A percentile compares a stretch with the other conserved stretches of the same genome.
Conservation (phyloP, 768 basidiomycete genomes). For the Fomitopsis serialis region DNA sequence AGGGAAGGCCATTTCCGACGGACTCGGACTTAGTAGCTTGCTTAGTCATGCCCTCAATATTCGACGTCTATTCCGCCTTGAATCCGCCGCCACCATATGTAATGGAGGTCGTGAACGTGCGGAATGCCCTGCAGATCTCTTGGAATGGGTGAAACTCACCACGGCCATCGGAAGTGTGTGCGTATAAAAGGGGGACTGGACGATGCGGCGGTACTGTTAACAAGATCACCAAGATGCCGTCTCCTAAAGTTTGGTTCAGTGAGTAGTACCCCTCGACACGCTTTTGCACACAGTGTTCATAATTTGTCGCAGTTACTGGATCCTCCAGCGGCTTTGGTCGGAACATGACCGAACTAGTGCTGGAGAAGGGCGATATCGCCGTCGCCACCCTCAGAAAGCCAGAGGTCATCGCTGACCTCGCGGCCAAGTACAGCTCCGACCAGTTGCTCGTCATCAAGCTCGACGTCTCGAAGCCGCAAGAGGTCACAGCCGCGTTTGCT, state of each 20-base stretch:
- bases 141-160: no score
- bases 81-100: no score
- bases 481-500: slow-evolving; percentile 11
- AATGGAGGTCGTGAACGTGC: no score
- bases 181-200: no score
- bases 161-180: no score
- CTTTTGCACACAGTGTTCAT: neutral
- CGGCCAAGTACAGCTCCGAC: slow-evolving; percentile 6
- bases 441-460: slow-evolving; percentile 17
- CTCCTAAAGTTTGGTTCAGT: slow-evolving; percentile 12
- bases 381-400: slow-evolving; percentile 24
- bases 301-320: slow-evolving; percentile 16
- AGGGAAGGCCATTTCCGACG: no score
- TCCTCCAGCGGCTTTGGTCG: slow-evolving; percentile 22
- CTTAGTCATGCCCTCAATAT: no score
- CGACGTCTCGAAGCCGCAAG: slow-evolving; percentile 9
- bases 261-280: neutral
- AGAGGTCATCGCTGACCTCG: slow-evolving; percentile 15
- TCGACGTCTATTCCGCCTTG: no score
- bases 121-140: no score
- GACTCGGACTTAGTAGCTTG: no score
- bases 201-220: no score
- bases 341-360: slow-evolving; percentile 13
- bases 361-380: slow-evolving; percentile 19
- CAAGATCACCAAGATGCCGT: slow-evolving; percentile 1